phyloP scores from a whole-genome alignment of 805 yeast genomes.

The Saturnispora saitoi region DNA sequence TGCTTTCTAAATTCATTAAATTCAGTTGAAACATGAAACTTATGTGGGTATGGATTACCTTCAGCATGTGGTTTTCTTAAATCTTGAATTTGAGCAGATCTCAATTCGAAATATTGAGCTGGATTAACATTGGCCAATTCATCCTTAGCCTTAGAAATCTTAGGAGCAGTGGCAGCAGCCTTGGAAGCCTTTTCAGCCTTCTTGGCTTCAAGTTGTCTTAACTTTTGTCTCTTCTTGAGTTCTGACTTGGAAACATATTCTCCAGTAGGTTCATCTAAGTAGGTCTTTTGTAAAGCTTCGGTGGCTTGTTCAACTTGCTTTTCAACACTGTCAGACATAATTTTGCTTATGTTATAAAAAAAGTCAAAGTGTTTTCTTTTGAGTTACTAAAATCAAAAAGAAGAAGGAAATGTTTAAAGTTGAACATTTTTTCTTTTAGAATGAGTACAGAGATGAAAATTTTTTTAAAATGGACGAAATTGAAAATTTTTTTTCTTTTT shows the following conservation, averaged over 20 bases:
- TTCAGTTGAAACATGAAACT: slow-evolving; percentile 63
- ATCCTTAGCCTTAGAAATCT: slow-evolving; percentile 52
- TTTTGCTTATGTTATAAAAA: background rate
- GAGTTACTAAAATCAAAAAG: background rate
- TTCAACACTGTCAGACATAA: slow-evolving; percentile 29
- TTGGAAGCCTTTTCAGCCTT: slow-evolving; percentile 84
- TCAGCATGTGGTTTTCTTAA: slow-evolving; percentile 58
- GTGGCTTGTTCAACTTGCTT: slow-evolving; percentile 46
- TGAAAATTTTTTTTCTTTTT: background rate
- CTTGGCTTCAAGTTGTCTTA: slow-evolving; percentile 77
- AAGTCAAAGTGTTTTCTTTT: background rate
- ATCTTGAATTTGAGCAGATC: slow-evolving; percentile 82
- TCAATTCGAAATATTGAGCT: slow-evolving; percentile 86
- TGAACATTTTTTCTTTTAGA: background rate
- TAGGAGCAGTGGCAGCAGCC: slow-evolving; percentile 47
- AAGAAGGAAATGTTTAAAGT: background rate
- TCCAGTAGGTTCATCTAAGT: slow-evolving; percentile 90
- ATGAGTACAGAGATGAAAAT: background rate
- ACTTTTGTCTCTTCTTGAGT: slow-evolving; percentile 91
- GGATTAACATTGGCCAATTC: slow-evolving; percentile 85
- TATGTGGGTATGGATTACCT: slow-evolving; percentile 74
- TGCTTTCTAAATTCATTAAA: slow-evolving; percentile 66
- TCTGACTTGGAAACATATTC: slow-evolving; percentile 95
- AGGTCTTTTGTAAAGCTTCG: slow-evolving; percentile 59
- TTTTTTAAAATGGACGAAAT: background rate